Evolutionary conservation across 768 basidiomycete species (phyloP).

Genomic region (Agaricus blazei): DNA sequence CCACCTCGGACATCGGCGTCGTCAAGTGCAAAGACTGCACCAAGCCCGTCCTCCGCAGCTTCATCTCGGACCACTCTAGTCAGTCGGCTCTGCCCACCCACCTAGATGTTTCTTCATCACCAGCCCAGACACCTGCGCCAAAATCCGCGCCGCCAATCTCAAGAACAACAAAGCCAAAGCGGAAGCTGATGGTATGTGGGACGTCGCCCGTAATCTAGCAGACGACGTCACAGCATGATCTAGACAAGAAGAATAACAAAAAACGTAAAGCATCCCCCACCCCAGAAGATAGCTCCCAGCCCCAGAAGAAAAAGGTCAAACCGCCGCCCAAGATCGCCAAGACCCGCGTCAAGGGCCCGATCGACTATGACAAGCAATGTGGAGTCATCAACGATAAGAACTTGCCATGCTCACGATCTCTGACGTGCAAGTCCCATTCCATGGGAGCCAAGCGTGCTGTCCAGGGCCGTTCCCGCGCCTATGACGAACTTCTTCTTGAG

Average conservation of each 20-base stretch:
- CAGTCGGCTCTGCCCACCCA: not conserved
- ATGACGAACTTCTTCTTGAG: constrained; percentile 85
- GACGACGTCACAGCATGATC: not conserved
- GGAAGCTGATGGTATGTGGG: constrained; percentile 38
- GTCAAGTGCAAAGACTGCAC: constrained; percentile 77
- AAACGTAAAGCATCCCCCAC: constrained; percentile 82
- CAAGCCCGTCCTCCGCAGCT: constrained; percentile 76
- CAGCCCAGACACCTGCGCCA: constrained; percentile 52
- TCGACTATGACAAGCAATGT: constrained; percentile 89
- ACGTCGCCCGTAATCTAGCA: not conserved
- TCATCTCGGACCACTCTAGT: constrained; percentile 75
- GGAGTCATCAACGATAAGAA: constrained; percentile 97
- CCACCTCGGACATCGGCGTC: constrained; percentile 52
- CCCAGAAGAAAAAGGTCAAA: constrained; percentile 76
- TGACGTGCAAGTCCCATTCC: constrained; percentile 97
- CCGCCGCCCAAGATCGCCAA: constrained; percentile 68
- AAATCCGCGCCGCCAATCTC: constrained; percentile 47
- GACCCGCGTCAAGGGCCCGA: constrained; percentile 77
- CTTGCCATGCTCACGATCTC: constrained; percentile 86
- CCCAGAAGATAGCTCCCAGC: constrained; percentile 55
- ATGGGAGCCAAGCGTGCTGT: constrained; percentile 97
- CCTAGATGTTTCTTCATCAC: constrained; percentile 3
- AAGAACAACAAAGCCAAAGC: constrained; percentile 54
- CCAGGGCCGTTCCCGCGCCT: constrained; percentile 73
- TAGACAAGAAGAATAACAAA: constrained; percentile 48